Conservation (phyloP, 2,329 filamentous ascomycete genomes). For the Leptographium lundbergii region DNA sequence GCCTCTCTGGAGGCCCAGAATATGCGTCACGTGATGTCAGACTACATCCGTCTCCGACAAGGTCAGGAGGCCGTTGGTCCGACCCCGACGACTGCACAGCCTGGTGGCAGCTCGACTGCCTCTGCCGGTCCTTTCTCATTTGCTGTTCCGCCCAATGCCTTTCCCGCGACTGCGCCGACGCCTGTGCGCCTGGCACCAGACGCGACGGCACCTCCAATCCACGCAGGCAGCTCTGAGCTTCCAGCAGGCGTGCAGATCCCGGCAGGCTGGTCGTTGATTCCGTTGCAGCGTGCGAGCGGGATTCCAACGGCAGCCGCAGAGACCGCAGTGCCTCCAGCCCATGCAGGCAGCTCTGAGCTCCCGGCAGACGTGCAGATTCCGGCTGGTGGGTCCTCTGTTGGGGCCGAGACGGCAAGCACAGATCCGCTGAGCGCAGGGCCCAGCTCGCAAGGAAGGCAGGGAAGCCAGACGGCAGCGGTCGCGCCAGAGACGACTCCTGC, state of each 20-base stretch:
- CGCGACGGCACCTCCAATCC: slow-evolving; percentile 36
- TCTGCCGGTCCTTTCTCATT: not conserved
- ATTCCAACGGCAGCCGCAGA: too few relatives aligned
- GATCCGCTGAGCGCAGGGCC: too few relatives aligned
- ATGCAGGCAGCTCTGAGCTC: too few relatives aligned
- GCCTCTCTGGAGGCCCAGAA: slow-evolving; percentile 55
- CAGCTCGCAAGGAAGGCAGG: not conserved
- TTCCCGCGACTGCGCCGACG: slow-evolving; percentile 15
- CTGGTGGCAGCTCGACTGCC: not conserved
- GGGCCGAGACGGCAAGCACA: too few relatives aligned
- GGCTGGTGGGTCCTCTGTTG: too few relatives aligned
- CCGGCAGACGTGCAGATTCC: too few relatives aligned
- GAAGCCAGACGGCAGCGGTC: not conserved
- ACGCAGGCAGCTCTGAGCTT: slow-evolving; percentile 46
- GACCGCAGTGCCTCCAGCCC: too few relatives aligned
- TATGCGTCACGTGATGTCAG: slow-evolving; percentile 54
- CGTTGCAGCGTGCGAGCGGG: slow-evolving; percentile 37
- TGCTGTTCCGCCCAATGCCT: not conserved
- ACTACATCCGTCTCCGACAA: slow-evolving; percentile 53
- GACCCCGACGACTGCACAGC: not conserved
- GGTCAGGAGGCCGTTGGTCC: slow-evolving; percentile 19
- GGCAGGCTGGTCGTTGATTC: slow-evolving; percentile 51
- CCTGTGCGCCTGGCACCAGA: slow-evolving; percentile 31
- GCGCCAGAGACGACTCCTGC: slow-evolving; percentile 16
- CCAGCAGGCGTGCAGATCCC: slow-evolving; percentile 53